These are phyloP conservation scores for Effrenium voratum DNA, from an alignment of 73 alveolate species.

Conservation along the genomic window DNA sequence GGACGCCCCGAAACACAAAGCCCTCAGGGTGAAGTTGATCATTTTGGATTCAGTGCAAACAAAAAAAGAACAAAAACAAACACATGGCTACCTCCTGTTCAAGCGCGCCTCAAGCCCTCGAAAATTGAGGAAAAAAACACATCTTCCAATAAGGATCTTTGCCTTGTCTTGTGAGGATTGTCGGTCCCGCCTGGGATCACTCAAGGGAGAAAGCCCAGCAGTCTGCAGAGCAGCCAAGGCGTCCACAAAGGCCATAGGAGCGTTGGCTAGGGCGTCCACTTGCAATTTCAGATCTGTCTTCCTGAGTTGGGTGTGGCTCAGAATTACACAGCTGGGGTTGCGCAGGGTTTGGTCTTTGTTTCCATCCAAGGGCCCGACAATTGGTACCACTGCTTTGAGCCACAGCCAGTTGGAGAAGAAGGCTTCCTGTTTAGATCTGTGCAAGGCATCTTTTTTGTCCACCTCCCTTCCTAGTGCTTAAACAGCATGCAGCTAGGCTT, in stretches of 20 bases:
- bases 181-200: slow-evolving; percentile 79
- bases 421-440: not conserved
- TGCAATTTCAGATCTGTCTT: not conserved
- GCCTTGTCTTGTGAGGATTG: too few species aligned
- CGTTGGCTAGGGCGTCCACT: slow-evolving; percentile 14
- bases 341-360: not conserved
- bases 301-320: not conserved
- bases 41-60: too few species aligned
- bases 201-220: slow-evolving; percentile 29
- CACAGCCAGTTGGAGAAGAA: too few species aligned
- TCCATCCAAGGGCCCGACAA: not conserved
- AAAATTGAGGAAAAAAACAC: too few species aligned
- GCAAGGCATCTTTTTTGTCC: too few species aligned
- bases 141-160: too few species aligned
- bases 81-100: too few species aligned
- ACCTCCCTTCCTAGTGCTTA: not conserved
- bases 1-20: not conserved
- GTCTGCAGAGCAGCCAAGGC: slow-evolving; percentile 49
- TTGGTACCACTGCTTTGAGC: too few species aligned
- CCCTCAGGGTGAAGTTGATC: too few species aligned
- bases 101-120: too few species aligned
- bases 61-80: too few species aligned
- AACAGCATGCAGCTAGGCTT: not conserved
- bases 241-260: slow-evolving; percentile 65
- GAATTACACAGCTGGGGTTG: not conserved